These are phyloP conservation scores for Mediolabrus comicus DNA, from an alignment of 108 stramenopile species.

Conservation along the genomic window DNA sequence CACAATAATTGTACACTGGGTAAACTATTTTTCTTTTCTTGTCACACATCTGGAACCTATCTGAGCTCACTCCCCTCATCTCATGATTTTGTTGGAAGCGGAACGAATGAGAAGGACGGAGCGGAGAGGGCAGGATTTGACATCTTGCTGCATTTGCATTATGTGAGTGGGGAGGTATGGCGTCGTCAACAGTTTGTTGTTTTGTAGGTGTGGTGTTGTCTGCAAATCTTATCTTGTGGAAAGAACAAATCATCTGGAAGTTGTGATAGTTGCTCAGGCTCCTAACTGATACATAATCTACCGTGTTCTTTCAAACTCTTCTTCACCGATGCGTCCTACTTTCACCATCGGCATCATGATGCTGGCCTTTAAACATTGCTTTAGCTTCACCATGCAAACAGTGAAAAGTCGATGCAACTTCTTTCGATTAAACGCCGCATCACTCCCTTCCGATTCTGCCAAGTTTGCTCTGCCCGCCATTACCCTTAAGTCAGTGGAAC, in stretches of 20 bases:
- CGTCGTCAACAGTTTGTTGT: too few relatives aligned
- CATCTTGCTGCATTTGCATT: too few relatives aligned
- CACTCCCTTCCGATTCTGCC: neutral
- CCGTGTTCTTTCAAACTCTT: neutral
- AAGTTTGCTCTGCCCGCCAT: neutral
- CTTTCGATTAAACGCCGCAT: neutral
- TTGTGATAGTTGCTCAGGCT: too few relatives aligned
- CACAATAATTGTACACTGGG: too few relatives aligned
- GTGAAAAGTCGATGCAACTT: neutral
- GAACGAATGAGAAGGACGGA: too few relatives aligned
- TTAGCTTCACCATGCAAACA: neutral
- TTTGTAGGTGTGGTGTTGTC: too few relatives aligned
- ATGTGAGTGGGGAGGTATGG: too few relatives aligned
- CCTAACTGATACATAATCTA: too few relatives aligned
- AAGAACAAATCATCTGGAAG: too few relatives aligned
- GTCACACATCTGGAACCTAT: neutral
- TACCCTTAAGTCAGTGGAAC: constrained; percentile 5
- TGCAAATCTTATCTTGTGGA: too few relatives aligned
- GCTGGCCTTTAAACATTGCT: neutral
- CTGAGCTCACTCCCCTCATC: neutral
- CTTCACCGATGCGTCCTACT: neutral
- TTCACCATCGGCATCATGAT: neutral
- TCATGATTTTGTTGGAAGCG: neutral
- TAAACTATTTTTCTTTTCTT: too few relatives aligned
- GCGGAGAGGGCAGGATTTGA: too few relatives aligned